phyloP scores from a whole-genome alignment of 2,329 filamentous ascomycete genomes.

The Fusarium solani-melongenae region DNA sequence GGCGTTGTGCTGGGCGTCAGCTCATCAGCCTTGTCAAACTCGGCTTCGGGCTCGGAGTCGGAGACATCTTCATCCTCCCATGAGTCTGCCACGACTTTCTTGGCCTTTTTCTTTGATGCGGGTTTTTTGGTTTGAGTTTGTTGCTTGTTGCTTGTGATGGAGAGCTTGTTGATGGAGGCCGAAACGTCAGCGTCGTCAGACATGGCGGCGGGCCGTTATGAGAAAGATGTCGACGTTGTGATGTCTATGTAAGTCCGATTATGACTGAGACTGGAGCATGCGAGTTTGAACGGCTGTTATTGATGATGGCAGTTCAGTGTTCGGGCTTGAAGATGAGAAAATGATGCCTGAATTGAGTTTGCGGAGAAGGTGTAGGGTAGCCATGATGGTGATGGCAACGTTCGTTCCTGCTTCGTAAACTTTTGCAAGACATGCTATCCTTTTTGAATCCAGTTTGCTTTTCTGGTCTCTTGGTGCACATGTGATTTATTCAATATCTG shows the following conservation, averaged over 20 bases:
- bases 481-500: not conserved
- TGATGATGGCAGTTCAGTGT: not conserved
- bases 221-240: not conserved
- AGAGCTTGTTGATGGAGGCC: constrained; percentile 48
- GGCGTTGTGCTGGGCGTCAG: constrained; percentile 57
- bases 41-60: constrained; percentile 53
- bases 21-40: constrained; percentile 35
- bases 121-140: constrained; percentile 37
- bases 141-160: constrained; percentile 40
- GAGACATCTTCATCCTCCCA: constrained; percentile 70
- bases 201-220: constrained; percentile 24
- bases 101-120: constrained; percentile 44
- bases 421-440: not conserved
- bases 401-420: not conserved
- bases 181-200: constrained; percentile 41
- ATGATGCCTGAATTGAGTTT: constrained; percentile 17
- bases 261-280: not conserved
- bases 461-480: not conserved
- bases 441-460: not conserved
- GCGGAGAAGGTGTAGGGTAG: constrained; percentile 32
- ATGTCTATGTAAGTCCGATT: not conserved
- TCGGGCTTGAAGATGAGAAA: not conserved
- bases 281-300: not conserved
- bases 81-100: constrained; percentile 52
- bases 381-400: not conserved